Evolutionary conservation across 495 filamentous ascomycete species (phyloP), one percentile per base, ranked within the genome.

Genomic region (Neurospora sp.): DNA sequence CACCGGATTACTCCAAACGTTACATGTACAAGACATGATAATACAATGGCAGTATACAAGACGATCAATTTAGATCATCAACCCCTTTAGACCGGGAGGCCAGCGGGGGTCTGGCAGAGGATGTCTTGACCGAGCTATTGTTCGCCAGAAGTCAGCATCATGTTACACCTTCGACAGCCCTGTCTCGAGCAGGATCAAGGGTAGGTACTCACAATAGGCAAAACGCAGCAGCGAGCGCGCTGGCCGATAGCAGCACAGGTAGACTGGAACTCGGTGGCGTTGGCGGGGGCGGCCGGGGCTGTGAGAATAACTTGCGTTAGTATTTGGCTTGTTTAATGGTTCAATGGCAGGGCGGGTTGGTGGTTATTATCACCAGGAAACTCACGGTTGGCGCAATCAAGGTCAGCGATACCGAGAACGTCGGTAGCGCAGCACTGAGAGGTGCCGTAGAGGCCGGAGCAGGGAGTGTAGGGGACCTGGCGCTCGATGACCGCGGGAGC

Each of bases 201-300:
- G 44, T n/a, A n/a, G 35, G 9, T 16, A 71, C 78, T 71, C 71
- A 80, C 78, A 41, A 82, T 68, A 4, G 83, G 82, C 20, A 22
- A 22, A 14, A 84, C 80, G 70, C 83, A 84, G 81, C 83, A 84
- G 73, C 83, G 82, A 40, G 83, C 82, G 8, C 81, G 82, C 79
- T 84, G 80, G 75, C 83, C 82, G 69, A 81, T 78, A 70, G 31
- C 81, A 0, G 82, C 68, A 77, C 83, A 84, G 70, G 78, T 40
- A 3, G 73, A 35, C 69, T 68, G 76, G 78, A 84, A 84, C 53
- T 78, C 42, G 45, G 7, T n/a, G 10, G 82, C 79, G 65, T 22
- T 22, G 20, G 20, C 20, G 20, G 20, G 20, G 20, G 20, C 20
- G 20, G 20, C 20, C 20, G 0, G 20, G 20, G 20, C 20, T 22